Percentiles rank a stretch among this genome's conserved stretches.
phyloP scores from a whole-genome alignment of 2,329 filamentous ascomycete genomes.

The Talaromyces sp. region DNA sequence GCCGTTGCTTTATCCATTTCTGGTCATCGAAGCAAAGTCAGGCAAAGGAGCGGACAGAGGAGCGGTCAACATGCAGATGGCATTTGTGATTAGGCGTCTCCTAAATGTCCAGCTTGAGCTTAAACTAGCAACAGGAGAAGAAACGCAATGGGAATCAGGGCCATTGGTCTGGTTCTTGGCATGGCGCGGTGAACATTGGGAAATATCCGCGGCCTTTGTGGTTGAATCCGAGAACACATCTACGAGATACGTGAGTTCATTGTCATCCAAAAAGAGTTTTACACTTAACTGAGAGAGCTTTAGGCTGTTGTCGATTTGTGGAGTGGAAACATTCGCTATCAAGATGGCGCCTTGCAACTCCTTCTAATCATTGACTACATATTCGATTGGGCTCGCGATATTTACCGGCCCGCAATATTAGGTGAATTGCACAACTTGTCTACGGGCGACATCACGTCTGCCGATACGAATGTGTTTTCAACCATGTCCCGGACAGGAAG shows the following conservation, averaged over 20 bases:
- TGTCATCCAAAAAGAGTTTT: no score
- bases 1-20: constrained; percentile 13
- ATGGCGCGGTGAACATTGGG: constrained; percentile 12
- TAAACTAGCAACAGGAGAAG: constrained; percentile 1
- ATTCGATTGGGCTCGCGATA: constrained; percentile 26
- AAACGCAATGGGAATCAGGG: constrained; percentile 8
- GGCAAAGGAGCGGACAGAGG: constrained; percentile 1
- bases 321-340: constrained; percentile 15
- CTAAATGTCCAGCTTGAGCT: constrained; percentile 11
- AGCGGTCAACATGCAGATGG: constrained; percentile 10
- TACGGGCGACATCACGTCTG: constrained; percentile 1
- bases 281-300: no score
- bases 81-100: constrained; percentile 8
- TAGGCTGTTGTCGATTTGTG: constrained; percentile 18
- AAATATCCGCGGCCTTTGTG: background rate
- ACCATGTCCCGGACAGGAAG: background rate
- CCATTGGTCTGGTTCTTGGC: constrained; percentile 14
- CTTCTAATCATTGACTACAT: constrained; percentile 26
- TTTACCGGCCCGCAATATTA: constrained; percentile 22
- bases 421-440: constrained; percentile 6
- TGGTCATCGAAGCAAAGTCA: constrained; percentile 14
- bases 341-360: constrained; percentile 21
- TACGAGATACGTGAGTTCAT: no score
- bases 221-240: no score
- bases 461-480: background rate